These are phyloP conservation scores for Peronospora destructor DNA, from an alignment of 352 stramenopile species.

Conservation along the genomic window DNA sequence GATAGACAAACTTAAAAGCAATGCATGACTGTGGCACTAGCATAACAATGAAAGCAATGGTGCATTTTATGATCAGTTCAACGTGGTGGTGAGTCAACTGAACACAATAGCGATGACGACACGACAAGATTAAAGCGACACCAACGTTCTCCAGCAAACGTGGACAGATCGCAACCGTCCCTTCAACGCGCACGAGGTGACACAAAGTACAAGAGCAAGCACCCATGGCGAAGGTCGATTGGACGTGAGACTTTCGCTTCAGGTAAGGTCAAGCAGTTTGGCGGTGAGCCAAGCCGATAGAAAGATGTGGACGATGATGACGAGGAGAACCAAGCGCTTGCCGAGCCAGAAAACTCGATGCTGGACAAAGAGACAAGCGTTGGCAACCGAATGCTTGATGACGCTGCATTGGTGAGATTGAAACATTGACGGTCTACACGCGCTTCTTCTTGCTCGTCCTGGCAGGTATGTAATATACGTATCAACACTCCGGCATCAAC, in stretches of 20 bases:
- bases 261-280: background rate
- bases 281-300: background rate
- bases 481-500: too few relatives aligned
- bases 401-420: conserved; percentile 5
- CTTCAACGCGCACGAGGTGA: too few relatives aligned
- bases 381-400: conserved; percentile 12
- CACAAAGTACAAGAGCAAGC: too few relatives aligned
- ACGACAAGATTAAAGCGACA: conserved; percentile 7
- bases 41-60: conserved; percentile 12
- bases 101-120: conserved; percentile 3
- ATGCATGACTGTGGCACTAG: conserved; percentile 1
- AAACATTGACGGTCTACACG: background rate
- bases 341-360: background rate
- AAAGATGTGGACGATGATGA: conserved; percentile 1
- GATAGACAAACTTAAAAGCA: conserved; percentile 7
- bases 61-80: conserved; percentile 2
- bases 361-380: conserved; percentile 1
- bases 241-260: conserved; percentile 7
- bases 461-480: too few relatives aligned
- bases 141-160: conserved; percentile 1
- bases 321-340: conserved; percentile 4
- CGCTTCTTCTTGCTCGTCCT: too few relatives aligned
- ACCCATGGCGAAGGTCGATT: conserved; percentile 5
- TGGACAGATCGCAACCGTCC: conserved; percentile 9
- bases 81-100: conserved; percentile 3